Percentiles rank a stretch among this genome's conserved stretches.
Evolutionary conservation across 257 asterid species (phyloP).

Genomic region (Nyctanthes arbortristis): DNA sequence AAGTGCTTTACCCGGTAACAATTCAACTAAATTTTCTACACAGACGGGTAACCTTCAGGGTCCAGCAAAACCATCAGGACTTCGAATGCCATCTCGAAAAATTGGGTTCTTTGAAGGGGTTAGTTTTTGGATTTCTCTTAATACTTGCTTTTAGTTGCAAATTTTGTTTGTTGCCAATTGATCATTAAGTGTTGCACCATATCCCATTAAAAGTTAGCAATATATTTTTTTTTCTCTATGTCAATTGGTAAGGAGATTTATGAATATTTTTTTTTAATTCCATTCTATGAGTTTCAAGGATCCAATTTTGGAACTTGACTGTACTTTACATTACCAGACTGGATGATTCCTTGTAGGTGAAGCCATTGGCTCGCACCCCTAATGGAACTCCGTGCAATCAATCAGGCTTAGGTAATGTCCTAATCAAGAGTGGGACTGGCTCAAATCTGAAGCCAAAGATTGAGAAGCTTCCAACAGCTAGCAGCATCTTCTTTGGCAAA

Average conservation of each 20-base stretch:
- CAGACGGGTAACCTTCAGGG: constrained; percentile 41
- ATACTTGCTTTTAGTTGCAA: constrained; percentile 9
- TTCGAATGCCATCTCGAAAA: constrained; percentile 91
- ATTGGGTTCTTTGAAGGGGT: constrained; percentile 99
- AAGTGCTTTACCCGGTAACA: constrained; percentile 31
- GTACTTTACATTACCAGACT: constrained; percentile 19
- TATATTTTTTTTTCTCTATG: constrained; percentile 11
- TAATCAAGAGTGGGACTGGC: constrained; percentile 49
- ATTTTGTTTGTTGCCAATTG: background rate
- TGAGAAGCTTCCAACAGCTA: constrained; percentile 43
- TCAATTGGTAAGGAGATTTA: background rate
- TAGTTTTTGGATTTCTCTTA: constrained; percentile 33
- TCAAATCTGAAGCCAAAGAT: constrained; percentile 57
- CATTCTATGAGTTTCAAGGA: background rate
- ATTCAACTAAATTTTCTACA: constrained; percentile 40
- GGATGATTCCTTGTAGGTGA: constrained; percentile 46
- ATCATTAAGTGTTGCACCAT: constrained; percentile 9
- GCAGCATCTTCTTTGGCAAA: constrained; percentile 25
- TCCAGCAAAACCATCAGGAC: constrained; percentile 73
- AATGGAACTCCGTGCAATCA: constrained; percentile 46
- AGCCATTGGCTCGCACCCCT: constrained; percentile 62
- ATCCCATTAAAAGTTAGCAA: constrained; percentile 3
- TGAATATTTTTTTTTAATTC: background rate
- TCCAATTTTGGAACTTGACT: background rate
- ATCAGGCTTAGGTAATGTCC: constrained; percentile 31